These are phyloP conservation scores for Aspergillus homomorphus DNA, from an alignment of 495 filamentous ascomycete genomes.

Conservation along the genomic window DNA sequence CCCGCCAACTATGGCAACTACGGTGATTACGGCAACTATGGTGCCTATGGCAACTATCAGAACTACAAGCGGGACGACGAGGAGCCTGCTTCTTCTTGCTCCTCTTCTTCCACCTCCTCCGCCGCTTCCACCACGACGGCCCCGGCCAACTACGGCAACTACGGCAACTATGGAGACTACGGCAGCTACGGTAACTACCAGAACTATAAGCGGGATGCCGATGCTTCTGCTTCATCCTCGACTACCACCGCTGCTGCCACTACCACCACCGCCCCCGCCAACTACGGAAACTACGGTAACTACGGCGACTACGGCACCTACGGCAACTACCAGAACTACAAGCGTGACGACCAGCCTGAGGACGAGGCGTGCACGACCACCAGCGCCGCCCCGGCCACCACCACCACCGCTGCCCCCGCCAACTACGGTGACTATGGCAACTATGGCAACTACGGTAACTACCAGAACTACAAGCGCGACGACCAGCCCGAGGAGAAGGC, in stretches of 20 bases:
- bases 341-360: neutral
- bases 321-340: conserved; percentile 11
- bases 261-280: neutral
- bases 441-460: conserved; percentile 18
- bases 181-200: conserved; percentile 17
- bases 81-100: neutral
- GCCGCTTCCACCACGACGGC: conserved; percentile 2
- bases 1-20: conserved; percentile 12
- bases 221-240: neutral
- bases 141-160: conserved; percentile 11
- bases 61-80: conserved; percentile 10
- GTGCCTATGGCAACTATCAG: conserved; percentile 14
- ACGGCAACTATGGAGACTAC: conserved; percentile 17
- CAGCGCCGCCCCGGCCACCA: neutral
- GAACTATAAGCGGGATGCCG: conserved; percentile 9
- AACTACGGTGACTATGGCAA: conserved; percentile 10
- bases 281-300: conserved; percentile 9
- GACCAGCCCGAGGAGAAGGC: conserved; percentile 2
- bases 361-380: conserved; percentile 1
- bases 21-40: conserved; percentile 15
- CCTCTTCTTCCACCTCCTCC: neutral
- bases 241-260: neutral
- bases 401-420: conserved; percentile 2
- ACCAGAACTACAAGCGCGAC: conserved; percentile 5
- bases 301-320: conserved; percentile 16